Evolutionary conservation across 768 basidiomycete species (phyloP), one percentile per base, ranked within the genome.

Genomic region (Psilocybe cubensis): DNA sequence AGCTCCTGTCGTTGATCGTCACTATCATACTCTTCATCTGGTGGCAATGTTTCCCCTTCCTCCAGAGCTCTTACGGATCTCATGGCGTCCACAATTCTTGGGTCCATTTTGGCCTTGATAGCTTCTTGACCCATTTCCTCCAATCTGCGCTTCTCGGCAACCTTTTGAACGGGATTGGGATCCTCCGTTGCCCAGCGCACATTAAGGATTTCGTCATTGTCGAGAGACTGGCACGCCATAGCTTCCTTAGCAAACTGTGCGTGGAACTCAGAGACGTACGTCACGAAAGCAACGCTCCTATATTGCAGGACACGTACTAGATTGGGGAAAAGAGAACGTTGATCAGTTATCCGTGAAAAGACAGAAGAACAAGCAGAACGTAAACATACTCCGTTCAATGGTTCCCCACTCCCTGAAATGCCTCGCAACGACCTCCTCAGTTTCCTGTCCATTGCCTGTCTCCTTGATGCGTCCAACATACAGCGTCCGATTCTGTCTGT

Each of bases 181-280:
- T 99, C 97, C 69, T 97, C 96, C 0, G 96, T 98, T 31, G 97
- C 97, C 97, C 97, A 99, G 46, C 96, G 89, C 51, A 98, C 95
- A 72, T 99, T 99, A 58, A 98, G 82, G 59, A 98, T 95, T 68
- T 99, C 97, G 70, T 97, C 96, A 65, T 94, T 91, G 70, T 98
- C 97, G 61, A 98, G 80, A 17, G 92, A 95, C 73, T 99, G 97
- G 72, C 96, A 96, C 14, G 96, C 94, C 97, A 99, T 99, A 0
- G 96, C 86, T 72, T 99, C 97, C 70, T 97, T 97, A 17, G 97
- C 97, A 70, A 99, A 99, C 67, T 95, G 92, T 3, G 93, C 97
- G 64, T 87, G 77, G 47, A 90, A 68, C 70, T 99, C 96, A 23
- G 83, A 83, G 42, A 86, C 83, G 74, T 98, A 98, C 2, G 96